Evolutionary conservation across 1,139 yeast species (phyloP).

Genomic region (Hemisphaericaspora lyxosophila): DNA sequence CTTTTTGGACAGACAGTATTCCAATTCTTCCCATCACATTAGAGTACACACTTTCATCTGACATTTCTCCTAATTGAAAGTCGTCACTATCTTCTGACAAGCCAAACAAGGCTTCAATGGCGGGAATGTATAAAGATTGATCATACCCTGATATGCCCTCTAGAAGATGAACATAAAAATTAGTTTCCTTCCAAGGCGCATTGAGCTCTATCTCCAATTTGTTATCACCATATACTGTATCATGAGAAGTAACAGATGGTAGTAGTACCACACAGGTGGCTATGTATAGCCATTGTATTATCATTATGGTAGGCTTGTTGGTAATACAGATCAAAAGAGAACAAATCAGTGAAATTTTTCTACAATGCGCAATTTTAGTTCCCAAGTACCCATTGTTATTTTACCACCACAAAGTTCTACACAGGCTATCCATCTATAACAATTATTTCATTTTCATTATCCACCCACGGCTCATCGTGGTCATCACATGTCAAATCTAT

Average conservation of each 20-base stretch:
- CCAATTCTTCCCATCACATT: constrained; percentile 31
- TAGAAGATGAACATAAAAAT: constrained; percentile 46
- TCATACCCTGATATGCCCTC: constrained; percentile 56
- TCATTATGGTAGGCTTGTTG: constrained; percentile 1
- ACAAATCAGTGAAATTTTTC: too few species aligned
- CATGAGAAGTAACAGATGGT: not conserved
- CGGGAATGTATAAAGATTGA: constrained; percentile 47
- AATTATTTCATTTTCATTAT: constrained; percentile 16
- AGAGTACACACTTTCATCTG: constrained; percentile 41
- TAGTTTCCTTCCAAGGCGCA: constrained; percentile 17
- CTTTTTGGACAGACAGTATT: constrained; percentile 17
- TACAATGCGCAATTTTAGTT: too few species aligned
- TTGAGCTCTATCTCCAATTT: constrained; percentile 8
- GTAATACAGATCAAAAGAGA: too few species aligned
- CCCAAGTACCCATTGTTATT: too few species aligned
- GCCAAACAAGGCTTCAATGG: constrained; percentile 39
- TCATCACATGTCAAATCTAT: constrained; percentile 20
- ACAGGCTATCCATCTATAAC: constrained; percentile 19
- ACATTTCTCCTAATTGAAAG: constrained; percentile 22
- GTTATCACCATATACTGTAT: not conserved
- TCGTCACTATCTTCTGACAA: constrained; percentile 28
- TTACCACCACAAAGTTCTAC: too few species aligned
- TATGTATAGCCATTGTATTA: constrained; percentile 29
- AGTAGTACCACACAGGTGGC: not conserved
- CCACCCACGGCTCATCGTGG: not conserved